Base-by-base conservation (phyloP, 2,329 filamentous ascomycete genomes). In the Elsinoe arachidis region DNA sequence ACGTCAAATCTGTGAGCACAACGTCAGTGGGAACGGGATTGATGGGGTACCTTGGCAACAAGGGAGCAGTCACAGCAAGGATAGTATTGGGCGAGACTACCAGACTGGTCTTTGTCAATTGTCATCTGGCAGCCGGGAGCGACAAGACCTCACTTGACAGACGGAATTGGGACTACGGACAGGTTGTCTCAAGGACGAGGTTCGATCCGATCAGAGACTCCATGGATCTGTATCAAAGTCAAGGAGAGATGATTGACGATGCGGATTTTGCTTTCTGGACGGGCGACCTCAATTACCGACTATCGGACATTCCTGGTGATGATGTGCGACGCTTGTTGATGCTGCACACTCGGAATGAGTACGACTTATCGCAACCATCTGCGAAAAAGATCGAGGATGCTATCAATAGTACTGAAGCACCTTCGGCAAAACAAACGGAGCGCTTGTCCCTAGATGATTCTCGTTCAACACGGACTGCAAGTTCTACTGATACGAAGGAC, bases 261-360 rank as follows among this genome's bases (percentile, higher is more conserved):
- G 92, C 95, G 63, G 93, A 99, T 67, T 90, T 96, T 72, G 84
- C 85, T 0, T 96, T 99, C 67, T 97, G 92, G 90, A 88, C 96
- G 66, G 93, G 93, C 5, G 93, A 99, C 70, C 78, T 99, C 41
- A 99, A 99, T 69, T 99, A 96, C 68, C 83, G 93, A 33, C 78
- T 99, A 0, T 89, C 95, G 53, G 88, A 86, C 44, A 81, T 97
- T 51, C 88, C 92, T 0, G 91, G 90, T 0, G 87, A 93, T 37
- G 93, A 99, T 68, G 93, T 99, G 47, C 82, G 92, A 33, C 82
- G 87, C 49, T 75, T 97, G 5, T 77, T 99, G 37, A 87, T 86
- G 66, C 78, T 96, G 3, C 92, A 96, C 69, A 87, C 88, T 0
- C 79, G 80, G 34, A 89, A 90, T 59, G 85, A 91, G 71, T 90